Base-by-base conservation (phyloP, 2,329 filamentous ascomycete species). In the Thelonectria blattea region DNA sequence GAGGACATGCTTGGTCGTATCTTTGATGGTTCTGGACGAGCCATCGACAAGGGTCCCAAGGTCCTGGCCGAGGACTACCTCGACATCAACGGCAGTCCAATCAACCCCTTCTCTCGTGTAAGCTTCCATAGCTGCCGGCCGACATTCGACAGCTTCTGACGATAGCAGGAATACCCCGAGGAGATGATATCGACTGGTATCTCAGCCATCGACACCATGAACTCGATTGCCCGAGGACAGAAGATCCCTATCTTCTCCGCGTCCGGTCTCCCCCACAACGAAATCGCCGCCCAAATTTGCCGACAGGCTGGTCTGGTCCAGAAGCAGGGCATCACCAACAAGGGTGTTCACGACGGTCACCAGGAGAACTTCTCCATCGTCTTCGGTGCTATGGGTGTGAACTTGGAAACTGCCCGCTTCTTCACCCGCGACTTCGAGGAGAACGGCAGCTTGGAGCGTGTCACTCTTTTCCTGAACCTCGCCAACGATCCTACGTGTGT, bases 111-210 rank as follows among this genome's bases (percentile, higher is more conserved):
- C 83, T 94, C 93, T 63, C 88, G 95, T 83, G 94, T 96, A 85
- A 72, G 87, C 74, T 56, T 51, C 20, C 32, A 14, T 17, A 12
- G 18, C 14, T 15, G 22, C 51, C 15, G 9, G 5, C n/a, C 15
- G 11, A n/a, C 51, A 14, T 22, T 32, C n/a, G 2, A 12, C 15
- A 42, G 14, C 24, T 52, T 56, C 68, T 72, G 56, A 73, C 62
- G 39, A 54, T 37, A 43, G 22, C 66, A 96, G 92, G 92, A 97
- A 70, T 99, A 99, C 76, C 95, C 95, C 73, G 95, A 99, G 83
- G 96, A 99, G 81, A 99, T 99, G 94, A 98, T 99, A 73, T 95
- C 94, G 37, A 99, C 95, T 49, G 95, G 95, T 88, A 99, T 99
- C 78, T 98, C 94, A 64, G 93, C 95, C 75, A 98, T 99, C 74